Evolutionary conservation across 768 basidiomycete genomes (phyloP).

Genomic region (Suillus spraguei): DNA sequence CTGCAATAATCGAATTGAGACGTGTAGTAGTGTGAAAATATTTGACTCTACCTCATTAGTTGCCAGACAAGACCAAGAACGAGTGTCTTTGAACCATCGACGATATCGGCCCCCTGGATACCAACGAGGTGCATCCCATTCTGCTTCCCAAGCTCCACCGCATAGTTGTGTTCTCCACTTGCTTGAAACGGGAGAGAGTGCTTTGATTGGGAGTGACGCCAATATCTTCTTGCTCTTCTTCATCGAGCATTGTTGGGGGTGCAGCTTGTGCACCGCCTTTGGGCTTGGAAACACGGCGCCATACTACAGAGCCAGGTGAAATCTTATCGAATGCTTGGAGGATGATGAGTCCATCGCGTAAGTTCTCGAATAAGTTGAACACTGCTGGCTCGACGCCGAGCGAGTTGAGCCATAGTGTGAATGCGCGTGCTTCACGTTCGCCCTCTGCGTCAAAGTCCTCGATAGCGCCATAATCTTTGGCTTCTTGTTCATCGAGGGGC

Average conservation of each 20-base stretch:
- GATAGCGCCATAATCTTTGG: slow-evolving; percentile 84
- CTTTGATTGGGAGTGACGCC: slow-evolving; percentile 84
- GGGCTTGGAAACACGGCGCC: slow-evolving; percentile 96
- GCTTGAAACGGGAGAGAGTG: slow-evolving; percentile 92
- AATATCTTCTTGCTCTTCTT: slow-evolving; percentile 76
- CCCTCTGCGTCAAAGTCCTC: slow-evolving; percentile 99
- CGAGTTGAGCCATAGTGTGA: slow-evolving; percentile 98
- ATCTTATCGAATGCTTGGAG: slow-evolving; percentile 98
- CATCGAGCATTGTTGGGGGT: slow-evolving; percentile 36
- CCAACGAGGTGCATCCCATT: slow-evolving; percentile 96
- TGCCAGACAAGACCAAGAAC: slow-evolving; percentile 98
- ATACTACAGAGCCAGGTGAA: slow-evolving; percentile 87
- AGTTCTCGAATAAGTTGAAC: slow-evolving; percentile 94
- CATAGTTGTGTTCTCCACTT: slow-evolving; percentile 97
- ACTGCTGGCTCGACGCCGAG: slow-evolving; percentile 96
- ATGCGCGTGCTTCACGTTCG: slow-evolving; percentile 96
- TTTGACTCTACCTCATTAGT: slow-evolving; percentile 71
- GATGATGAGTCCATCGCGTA: slow-evolving; percentile 90
- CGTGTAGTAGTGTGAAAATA: not conserved
- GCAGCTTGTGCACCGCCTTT: slow-evolving; percentile 52
- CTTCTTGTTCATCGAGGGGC: slow-evolving; percentile 92
- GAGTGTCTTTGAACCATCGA: slow-evolving; percentile 89
- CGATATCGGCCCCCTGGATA: slow-evolving; percentile 97
- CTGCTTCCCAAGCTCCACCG: slow-evolving; percentile 88
- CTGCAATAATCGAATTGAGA: slow-evolving; percentile 34